phyloP scores from a whole-genome alignment of 2,329 filamentous ascomycete genomes.

The Penicillium sp. region DNA sequence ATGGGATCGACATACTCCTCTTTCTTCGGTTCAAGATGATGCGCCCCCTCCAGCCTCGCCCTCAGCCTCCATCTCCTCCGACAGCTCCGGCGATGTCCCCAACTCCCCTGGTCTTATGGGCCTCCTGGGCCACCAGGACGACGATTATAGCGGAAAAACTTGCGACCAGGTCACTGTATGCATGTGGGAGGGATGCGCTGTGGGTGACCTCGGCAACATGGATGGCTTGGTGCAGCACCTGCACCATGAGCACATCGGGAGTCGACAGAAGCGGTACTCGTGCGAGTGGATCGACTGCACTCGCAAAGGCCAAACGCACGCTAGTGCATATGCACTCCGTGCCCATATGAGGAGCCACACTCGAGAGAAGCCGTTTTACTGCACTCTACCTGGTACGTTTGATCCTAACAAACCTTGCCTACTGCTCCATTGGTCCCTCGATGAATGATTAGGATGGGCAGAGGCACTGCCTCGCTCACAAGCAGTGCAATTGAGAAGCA shows the following conservation, averaged over 20 bases:
- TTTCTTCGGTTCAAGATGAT: slow-evolving; percentile 44
- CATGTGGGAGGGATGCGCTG: slow-evolving; percentile 73
- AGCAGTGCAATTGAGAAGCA: not conserved
- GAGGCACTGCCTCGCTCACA: not conserved
- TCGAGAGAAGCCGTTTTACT: slow-evolving; percentile 97
- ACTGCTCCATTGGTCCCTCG: not conserved
- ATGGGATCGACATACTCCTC: slow-evolving; percentile 53
- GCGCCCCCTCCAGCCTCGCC: slow-evolving; percentile 46
- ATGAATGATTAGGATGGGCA: not conserved
- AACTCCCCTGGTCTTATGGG: slow-evolving; percentile 61
- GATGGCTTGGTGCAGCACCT: slow-evolving; percentile 78
- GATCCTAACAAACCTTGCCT: not conserved
- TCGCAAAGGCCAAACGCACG: slow-evolving; percentile 85
- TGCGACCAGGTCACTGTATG: slow-evolving; percentile 77
- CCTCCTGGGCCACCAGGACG: slow-evolving; percentile 44
- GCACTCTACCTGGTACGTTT: slow-evolving; percentile 79
- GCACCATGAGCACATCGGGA: slow-evolving; percentile 91
- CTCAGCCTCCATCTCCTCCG: slow-evolving; percentile 76
- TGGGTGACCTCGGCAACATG: slow-evolving; percentile 74
- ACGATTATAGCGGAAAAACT: slow-evolving; percentile 68
- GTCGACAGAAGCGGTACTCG: slow-evolving; percentile 92
- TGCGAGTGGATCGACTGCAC: slow-evolving; percentile 94
- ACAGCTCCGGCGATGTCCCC: slow-evolving; percentile 83
- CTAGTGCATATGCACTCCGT: slow-evolving; percentile 91
- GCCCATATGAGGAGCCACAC: slow-evolving; percentile 98